phyloP scores from a whole-genome alignment of 768 basidiomycete species.

The Tephrocybe rancida region DNA sequence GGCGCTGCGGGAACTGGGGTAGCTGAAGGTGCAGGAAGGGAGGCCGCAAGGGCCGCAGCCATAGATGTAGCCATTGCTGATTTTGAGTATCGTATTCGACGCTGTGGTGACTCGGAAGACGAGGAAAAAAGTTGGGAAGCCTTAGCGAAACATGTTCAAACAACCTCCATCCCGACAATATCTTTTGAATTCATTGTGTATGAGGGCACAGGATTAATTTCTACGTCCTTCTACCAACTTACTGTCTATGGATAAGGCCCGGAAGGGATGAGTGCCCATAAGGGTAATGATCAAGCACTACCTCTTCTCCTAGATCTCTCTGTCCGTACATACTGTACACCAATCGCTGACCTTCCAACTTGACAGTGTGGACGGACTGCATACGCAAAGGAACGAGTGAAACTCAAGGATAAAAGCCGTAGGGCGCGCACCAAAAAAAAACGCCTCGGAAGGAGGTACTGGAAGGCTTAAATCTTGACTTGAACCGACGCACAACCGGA shows the following conservation, averaged over 20 bases:
- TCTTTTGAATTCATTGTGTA: too few species aligned
- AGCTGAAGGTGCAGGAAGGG: slow-evolving; percentile 66
- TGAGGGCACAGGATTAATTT: too few species aligned
- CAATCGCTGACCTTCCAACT: too few species aligned
- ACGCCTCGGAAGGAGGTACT: background rate
- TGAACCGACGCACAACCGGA: slow-evolving; percentile 1
- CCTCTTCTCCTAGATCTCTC: too few species aligned
- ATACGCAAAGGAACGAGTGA: background rate
- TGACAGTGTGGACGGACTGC: background rate
- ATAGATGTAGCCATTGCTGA: slow-evolving; percentile 76
- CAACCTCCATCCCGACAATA: background rate
- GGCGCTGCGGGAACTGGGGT: slow-evolving; percentile 64
- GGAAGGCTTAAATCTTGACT: background rate
- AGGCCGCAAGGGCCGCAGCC: slow-evolving; percentile 91
- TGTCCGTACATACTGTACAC: too few species aligned
- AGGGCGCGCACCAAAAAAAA: slow-evolving; percentile 7
- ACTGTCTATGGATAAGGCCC: too few species aligned
- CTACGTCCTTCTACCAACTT: too few species aligned
- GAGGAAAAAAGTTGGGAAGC: slow-evolving; percentile 24
- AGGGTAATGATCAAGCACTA: too few species aligned
- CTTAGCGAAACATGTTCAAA: slow-evolving; percentile 34
- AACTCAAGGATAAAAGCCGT: background rate
- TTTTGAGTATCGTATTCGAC: background rate
- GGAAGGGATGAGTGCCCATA: too few species aligned
- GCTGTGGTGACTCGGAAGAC: background rate